Evolutionary conservation across 495 filamentous ascomycete genomes (phyloP), one percentile per base, ranked within the genome.

Genomic region (Aspergillus kassunensis): DNA sequence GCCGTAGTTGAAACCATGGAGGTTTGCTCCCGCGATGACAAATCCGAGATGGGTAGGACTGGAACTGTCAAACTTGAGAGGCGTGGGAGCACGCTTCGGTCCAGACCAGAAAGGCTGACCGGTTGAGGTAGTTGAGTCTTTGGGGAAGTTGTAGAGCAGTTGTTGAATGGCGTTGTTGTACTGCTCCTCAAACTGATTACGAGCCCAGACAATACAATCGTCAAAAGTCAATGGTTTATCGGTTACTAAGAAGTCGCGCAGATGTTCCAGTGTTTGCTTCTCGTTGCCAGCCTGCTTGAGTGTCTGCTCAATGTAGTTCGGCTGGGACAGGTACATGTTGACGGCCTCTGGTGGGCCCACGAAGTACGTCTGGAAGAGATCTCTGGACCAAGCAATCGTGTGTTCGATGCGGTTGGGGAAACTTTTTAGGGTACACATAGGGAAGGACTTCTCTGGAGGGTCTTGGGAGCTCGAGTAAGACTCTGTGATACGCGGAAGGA

Each of bases 391-490:
- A 18, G 95, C 95, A 66, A 99, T 99, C 5, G 95, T 99, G 64
- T 99, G 95, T 72, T 99, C 90, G 64, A 99, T 99, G 62, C 84
- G 87, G 75, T 99, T 99, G 49, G 95, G 95, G 79, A 99, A 99
- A 75, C 91, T 96, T 54, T 91, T 82, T 49, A 99, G 76, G 4
- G 95, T 99, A 67, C 95, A 99, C 89, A 96, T 96, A 2, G 95
- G 95, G 82, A 97, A 97, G 1, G 91, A 95, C 70, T 96, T 89
- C 78, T 99, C 95, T 1, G 95, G 95, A 2, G 95, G 95, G 72
- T 99, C 95, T 62, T 96, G 95, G 6, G 93, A 97, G 57, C 91
- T 96, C 3, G 95, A 97, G 71, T 99, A 99, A 0, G 93, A 97
- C 72, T 99, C 95, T 6, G 95, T 97, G 54, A 96, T 71, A 53